Evolutionary conservation across 2,329 filamentous ascomycete genomes (phyloP).

Genomic region (Fusarium sp.): DNA sequence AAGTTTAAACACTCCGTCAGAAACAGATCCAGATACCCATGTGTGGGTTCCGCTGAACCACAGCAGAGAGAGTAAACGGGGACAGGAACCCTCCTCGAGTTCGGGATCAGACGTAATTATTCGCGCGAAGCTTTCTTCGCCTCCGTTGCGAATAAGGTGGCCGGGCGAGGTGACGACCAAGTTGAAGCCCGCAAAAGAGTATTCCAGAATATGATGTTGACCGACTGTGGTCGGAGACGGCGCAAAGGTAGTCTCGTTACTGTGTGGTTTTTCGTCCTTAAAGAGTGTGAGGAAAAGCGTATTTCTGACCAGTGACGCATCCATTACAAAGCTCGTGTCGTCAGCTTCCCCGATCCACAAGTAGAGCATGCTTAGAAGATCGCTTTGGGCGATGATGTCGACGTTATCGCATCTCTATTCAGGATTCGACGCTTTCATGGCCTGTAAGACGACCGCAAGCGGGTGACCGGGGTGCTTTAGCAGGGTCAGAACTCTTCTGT

Average conservation of each 20-base stretch:
- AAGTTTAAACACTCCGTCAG: background rate
- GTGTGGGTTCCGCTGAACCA: background rate
- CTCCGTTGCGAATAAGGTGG: background rate
- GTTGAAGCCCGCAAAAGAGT: background rate
- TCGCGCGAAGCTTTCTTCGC: background rate
- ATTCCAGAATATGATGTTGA: background rate
- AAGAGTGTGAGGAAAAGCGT: background rate
- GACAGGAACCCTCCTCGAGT: background rate
- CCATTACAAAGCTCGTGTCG: background rate
- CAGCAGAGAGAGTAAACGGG: background rate
- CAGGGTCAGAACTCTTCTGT: background rate
- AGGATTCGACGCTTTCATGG: background rate
- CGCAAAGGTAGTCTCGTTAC: background rate
- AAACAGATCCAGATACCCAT: background rate
- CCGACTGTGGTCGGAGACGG: background rate
- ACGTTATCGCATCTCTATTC: background rate
- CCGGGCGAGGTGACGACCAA: background rate
- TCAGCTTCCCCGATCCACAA: background rate
- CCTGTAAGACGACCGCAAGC: background rate
- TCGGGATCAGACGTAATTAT: background rate
- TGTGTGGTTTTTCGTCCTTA: background rate
- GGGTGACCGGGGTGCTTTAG: background rate
- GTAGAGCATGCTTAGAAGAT: background rate
- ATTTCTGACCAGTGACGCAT: background rate
- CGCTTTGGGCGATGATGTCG: background rate